These are phyloP conservation scores for Hyphodiscus sp. DNA, from an alignment of 2,329 filamentous ascomycete species.

Conservation along the genomic window DNA sequence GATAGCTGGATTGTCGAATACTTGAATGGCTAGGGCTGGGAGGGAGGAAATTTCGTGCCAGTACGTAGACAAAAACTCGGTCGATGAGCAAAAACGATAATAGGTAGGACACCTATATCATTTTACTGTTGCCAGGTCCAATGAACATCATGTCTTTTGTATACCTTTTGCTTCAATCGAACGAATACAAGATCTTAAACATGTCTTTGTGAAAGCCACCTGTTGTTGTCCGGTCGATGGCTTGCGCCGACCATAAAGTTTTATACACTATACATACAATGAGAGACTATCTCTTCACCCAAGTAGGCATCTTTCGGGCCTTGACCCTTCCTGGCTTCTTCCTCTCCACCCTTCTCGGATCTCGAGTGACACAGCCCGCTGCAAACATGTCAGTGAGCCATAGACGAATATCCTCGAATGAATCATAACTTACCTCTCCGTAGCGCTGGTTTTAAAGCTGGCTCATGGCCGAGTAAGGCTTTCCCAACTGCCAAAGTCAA, in stretches of 20 bases:
- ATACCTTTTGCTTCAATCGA: too few relatives aligned
- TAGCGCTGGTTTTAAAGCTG: conserved; percentile 78
- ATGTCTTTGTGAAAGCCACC: background rate
- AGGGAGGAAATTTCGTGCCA: too few relatives aligned
- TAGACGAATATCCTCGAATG: conserved; percentile 2
- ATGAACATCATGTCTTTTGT: too few relatives aligned
- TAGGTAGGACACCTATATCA: too few relatives aligned
- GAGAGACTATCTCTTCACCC: conserved; percentile 66
- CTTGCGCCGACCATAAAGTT: background rate
- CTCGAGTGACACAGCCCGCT: conserved; percentile 91
- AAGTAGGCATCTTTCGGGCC: conserved; percentile 94
- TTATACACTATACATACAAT: conserved; percentile 27
- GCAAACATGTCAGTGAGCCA: conserved; percentile 25
- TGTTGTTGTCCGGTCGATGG: background rate
- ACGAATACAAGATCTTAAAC: background rate
- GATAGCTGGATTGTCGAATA: too few relatives aligned
- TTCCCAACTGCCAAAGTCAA: conserved; percentile 85
- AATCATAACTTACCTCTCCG: conserved; percentile 67
- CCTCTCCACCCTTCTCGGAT: conserved; percentile 87
- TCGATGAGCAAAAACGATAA: too few relatives aligned
- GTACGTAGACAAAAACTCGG: too few relatives aligned
- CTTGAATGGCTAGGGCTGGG: too few relatives aligned
- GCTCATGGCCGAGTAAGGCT: conserved; percentile 85
- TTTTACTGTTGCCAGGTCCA: too few relatives aligned
- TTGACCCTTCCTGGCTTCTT: conserved; percentile 97